Percentiles rank a stretch among this genome's conserved stretches.
These are phyloP conservation scores for Calonectria pauciramosa DNA, from an alignment of 2,329 filamentous ascomycete genomes.

Conservation along the genomic window DNA sequence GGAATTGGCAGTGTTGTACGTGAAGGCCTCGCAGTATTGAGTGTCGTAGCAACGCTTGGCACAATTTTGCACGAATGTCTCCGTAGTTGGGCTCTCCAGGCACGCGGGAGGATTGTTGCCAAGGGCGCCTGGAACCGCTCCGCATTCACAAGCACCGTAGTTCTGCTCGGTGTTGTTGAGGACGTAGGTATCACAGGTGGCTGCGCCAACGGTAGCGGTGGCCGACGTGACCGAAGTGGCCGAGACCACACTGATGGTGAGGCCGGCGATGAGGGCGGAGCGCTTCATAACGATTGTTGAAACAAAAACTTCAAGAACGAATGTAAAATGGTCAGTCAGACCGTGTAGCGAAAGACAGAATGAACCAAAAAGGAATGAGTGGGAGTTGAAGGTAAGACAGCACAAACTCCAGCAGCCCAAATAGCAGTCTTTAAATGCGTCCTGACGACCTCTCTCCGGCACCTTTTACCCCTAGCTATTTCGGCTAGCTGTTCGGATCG, in stretches of 20 bases:
- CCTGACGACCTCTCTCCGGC: too few relatives aligned
- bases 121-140: too few relatives aligned
- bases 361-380: background rate
- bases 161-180: too few relatives aligned
- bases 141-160: too few relatives aligned
- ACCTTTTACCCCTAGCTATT: background rate
- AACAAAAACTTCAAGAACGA: background rate
- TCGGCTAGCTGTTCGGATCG: background rate
- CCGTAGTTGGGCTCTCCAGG: background rate
- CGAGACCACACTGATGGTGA: background rate
- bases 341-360: background rate
- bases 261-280: background rate
- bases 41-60: background rate
- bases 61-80: background rate
- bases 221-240: background rate
- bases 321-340: background rate
- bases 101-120: too few relatives aligned
- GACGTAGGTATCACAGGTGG: too few relatives aligned
- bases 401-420: background rate
- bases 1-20: background rate
- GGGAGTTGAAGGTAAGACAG: background rate
- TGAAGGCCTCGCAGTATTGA: background rate
- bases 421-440: background rate
- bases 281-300: background rate
- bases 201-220: too few relatives aligned